A percentile compares a stretch with the other conserved stretches of the same genome.
These are phyloP conservation scores for Vigna mungo DNA, from an alignment of 306 rosid species.

Conservation along the genomic window DNA sequence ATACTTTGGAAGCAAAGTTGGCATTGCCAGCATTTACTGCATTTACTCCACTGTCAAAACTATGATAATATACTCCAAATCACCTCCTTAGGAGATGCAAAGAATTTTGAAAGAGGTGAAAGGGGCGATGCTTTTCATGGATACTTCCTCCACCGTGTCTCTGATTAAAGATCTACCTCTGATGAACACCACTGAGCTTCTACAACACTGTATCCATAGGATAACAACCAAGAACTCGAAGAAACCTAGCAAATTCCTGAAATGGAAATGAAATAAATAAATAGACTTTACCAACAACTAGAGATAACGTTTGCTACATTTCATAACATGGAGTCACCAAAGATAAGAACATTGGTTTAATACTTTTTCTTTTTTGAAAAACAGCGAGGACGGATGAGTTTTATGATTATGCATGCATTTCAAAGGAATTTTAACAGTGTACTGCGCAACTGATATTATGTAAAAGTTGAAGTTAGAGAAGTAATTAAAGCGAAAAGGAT, in stretches of 20 bases:
- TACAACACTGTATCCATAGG: slow-evolving; percentile 56
- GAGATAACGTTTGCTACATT: slow-evolving; percentile 12
- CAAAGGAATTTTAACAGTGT: background rate
- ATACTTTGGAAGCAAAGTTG: background rate
- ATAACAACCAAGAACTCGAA: slow-evolving; percentile 81
- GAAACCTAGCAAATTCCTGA: slow-evolving; percentile 79
- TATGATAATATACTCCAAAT: slow-evolving; percentile 28
- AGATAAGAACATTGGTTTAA: background rate
- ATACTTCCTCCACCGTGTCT: slow-evolving; percentile 36
- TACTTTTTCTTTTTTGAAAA: background rate
- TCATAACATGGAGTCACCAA: background rate
- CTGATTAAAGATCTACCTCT: slow-evolving; percentile 24
- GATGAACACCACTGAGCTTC: slow-evolving; percentile 48
- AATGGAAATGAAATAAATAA: slow-evolving; percentile 17
- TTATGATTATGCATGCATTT: slow-evolving; percentile 14
- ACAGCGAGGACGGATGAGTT: background rate
- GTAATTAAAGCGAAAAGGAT: background rate
- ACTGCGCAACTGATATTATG: background rate
- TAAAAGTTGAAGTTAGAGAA: background rate
- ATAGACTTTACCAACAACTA: background rate
- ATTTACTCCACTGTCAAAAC: slow-evolving; percentile 34
- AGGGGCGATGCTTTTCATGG: slow-evolving; percentile 39
- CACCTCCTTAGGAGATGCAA: slow-evolving; percentile 53
- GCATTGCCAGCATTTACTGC: slow-evolving; percentile 19
- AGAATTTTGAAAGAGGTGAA: slow-evolving; percentile 21